Evolutionary conservation across 2,329 filamentous ascomycete species (phyloP).

Genomic region (Zasmidium angulare): DNA sequence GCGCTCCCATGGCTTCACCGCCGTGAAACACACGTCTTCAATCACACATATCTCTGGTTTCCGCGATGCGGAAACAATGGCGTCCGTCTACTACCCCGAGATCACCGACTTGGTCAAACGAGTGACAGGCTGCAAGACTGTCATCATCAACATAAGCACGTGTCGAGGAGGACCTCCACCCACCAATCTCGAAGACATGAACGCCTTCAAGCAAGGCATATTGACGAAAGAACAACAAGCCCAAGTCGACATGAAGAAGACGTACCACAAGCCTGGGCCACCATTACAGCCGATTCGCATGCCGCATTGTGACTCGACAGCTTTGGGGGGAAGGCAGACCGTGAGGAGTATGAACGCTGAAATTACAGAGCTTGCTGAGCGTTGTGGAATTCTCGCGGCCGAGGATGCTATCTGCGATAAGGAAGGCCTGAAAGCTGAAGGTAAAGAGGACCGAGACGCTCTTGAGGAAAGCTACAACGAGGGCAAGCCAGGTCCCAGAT

Average conservation of each 20-base stretch:
- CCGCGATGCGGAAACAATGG: background rate
- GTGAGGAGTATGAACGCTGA: background rate
- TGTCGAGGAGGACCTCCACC: background rate
- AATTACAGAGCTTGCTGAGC: background rate
- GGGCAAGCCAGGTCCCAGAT: constrained; percentile 6
- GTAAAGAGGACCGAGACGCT: background rate
- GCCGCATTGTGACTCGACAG: constrained; percentile 5
- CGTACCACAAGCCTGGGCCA: background rate
- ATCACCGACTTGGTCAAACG: background rate
- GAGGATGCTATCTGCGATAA: constrained; percentile 4
- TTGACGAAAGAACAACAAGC: background rate
- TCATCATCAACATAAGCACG: constrained; percentile 1
- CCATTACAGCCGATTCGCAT: constrained; percentile 2
- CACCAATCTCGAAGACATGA: background rate
- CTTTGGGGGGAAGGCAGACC: constrained; percentile 1
- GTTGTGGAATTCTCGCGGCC: background rate
- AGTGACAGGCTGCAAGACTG: constrained; percentile 5
- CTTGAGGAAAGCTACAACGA: constrained; percentile 8
- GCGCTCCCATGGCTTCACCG: constrained; percentile 1
- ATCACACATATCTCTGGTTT: background rate
- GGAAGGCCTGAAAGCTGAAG: background rate
- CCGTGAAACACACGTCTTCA: constrained; percentile 1
- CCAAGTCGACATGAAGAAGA: background rate
- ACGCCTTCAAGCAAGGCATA: background rate
- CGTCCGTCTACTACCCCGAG: constrained; percentile 1